Percentiles rank a stretch among this genome's conserved stretches.
phyloP scores from a whole-genome alignment of 169 alveolate genomes.

The Eimeria sp. region DNA sequence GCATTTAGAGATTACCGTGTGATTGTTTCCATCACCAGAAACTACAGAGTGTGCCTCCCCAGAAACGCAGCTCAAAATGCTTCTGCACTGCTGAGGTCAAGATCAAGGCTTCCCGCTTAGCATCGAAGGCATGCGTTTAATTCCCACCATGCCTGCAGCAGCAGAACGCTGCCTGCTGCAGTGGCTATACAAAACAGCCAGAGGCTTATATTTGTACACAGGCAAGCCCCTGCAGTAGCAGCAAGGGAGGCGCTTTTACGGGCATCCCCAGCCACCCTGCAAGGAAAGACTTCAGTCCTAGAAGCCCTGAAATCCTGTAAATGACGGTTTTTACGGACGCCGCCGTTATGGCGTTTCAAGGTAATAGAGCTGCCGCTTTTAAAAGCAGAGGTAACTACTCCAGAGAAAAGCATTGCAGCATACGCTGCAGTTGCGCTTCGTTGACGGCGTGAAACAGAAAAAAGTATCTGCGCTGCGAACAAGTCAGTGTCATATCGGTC shows the following conservation, averaged over 20 bases:
- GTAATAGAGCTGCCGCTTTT: neutral
- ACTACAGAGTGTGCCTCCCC: neutral
- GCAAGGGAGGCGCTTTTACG: neutral
- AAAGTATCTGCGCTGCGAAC: neutral
- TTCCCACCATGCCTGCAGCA: neutral
- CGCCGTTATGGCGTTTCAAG: neutral
- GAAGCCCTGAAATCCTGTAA: neutral
- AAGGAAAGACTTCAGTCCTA: neutral
- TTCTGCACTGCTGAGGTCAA: neutral
- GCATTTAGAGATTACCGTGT: neutral
- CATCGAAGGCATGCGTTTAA: neutral
- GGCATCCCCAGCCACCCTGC: neutral
- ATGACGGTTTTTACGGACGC: neutral
- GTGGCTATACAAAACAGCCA: neutral
- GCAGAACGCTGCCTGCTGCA: neutral
- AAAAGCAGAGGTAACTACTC: neutral
- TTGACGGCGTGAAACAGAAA: neutral
- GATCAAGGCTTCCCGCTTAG: neutral
- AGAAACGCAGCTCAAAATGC: neutral
- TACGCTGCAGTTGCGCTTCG: neutral
- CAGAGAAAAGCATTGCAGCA: neutral
- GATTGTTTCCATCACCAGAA: neutral
- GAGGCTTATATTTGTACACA: neutral
- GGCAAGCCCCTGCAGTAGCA: neutral
- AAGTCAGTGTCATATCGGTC: neutral